Evolutionary conservation across 768 basidiomycete genomes (phyloP).

Genomic region (Tephrocybe sp.): DNA sequence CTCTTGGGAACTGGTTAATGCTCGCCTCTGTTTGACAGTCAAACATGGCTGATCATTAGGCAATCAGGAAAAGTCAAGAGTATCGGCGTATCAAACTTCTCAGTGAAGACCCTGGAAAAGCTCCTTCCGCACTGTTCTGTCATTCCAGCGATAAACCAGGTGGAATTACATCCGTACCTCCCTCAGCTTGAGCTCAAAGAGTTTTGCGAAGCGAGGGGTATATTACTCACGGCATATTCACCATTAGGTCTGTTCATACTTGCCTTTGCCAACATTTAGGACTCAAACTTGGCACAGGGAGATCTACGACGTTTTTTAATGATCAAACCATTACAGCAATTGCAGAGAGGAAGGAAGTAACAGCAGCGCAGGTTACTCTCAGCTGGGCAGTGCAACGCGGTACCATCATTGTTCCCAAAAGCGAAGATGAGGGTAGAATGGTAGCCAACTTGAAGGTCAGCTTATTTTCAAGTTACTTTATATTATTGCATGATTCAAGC

Average conservation of each 20-base stretch:
- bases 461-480: neutral
- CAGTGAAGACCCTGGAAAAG: slow-evolving; percentile 37
- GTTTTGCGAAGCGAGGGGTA: slow-evolving; percentile 47
- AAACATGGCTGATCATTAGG: slow-evolving; percentile 15
- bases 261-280: neutral
- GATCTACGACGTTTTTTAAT: slow-evolving; percentile 27
- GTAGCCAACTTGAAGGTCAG: slow-evolving; percentile 42
- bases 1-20: slow-evolving; percentile 25
- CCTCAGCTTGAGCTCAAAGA: slow-evolving; percentile 47
- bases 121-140: slow-evolving; percentile 44
- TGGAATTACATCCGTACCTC: slow-evolving; percentile 55
- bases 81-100: slow-evolving; percentile 61
- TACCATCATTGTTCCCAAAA: slow-evolving; percentile 63
- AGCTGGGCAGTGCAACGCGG: slow-evolving; percentile 65
- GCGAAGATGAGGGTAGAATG: slow-evolving; percentile 45
- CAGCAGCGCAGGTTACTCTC: slow-evolving; percentile 53
- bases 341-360: slow-evolving; percentile 30
- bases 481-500: neutral
- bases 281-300: slow-evolving; percentile 11
- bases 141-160: slow-evolving; percentile 54
- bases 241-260: slow-evolving; percentile 32
- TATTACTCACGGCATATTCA: slow-evolving; percentile 49
- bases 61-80: slow-evolving; percentile 38
- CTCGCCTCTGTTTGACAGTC: neutral
- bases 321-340: slow-evolving; percentile 30